Base-by-base conservation (phyloP, 192 early-diverging fungal species). In the Coemansia aciculifera region DNA sequence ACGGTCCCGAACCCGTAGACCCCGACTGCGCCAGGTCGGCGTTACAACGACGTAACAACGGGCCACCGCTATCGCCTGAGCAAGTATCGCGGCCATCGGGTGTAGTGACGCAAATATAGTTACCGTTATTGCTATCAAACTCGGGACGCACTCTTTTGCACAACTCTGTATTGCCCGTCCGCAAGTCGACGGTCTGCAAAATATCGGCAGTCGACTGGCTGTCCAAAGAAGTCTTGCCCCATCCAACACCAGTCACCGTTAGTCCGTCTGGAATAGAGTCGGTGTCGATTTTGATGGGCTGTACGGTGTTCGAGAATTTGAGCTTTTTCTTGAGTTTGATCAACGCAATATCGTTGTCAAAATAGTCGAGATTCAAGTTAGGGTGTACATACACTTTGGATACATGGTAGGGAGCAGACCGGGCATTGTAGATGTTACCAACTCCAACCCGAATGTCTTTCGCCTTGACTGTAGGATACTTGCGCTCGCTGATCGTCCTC, bases 261-360 rank as follows among this genome's bases (percentile, higher is more conserved):
- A 74, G 15, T 5, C 80, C 77, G 43, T 75, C 76, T 0, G 6
- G 6, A 0, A 79, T 23, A 10, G n/a, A 1, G 19, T 54, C 65
- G 7, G 79, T 80, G 46, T 72, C 66, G 23, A 85, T 83, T 12
- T 37, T 66, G 17, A 81, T 71, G 1, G 84, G 80, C 56, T 85
- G 80, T 13, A 83, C 74, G 17, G 52, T 15, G 8, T 3, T 32
- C 39, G 37, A 65, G 49, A 71, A 79, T 1, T 59, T 68, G 0
- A 85, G 52, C 51, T 75, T 76, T 23, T 64, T 71, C 24, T 72
- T 66, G 27, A 85, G 77, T 43, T 83, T 83, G 15, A 85, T 42
- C 46, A 85, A 59, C 48, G 80, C 84, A 36, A 85, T 72, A 43
- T 85, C 84, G 72, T 85, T 79, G 63, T 77, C 77, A 44, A 83